Conservation (phyloP, 2,329 filamentous ascomycete species). For the Aspergillus brasiliensis region DNA sequence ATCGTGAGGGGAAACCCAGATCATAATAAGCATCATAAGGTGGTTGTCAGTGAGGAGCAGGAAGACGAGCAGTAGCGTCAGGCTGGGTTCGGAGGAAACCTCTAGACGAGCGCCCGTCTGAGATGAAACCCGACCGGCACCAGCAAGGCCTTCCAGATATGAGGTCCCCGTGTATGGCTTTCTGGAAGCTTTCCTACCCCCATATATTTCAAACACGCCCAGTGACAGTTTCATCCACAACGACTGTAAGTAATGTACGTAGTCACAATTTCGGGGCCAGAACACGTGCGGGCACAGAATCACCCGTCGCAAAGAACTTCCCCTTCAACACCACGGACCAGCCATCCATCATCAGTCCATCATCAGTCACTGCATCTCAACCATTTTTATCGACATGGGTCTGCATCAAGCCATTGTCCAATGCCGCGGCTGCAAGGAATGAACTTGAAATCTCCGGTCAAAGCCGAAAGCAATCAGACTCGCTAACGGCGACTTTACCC, state of each 20-base stretch:
- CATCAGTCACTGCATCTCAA: neutral
- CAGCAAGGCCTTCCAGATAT: neutral
- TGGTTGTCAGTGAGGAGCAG: neutral
- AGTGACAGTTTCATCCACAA: neutral
- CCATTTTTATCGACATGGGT: neutral
- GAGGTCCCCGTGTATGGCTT: neutral
- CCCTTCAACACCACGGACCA: neutral
- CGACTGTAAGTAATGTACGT: neutral
- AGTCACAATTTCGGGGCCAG: neutral
- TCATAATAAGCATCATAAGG: neutral
- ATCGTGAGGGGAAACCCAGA: neutral
- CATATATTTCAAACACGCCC: slow-evolving; percentile 5
- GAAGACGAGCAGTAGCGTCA: too few relatives aligned
- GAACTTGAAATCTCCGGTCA: neutral
- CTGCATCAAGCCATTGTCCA: neutral
- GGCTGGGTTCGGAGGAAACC: neutral
- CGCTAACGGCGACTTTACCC: slow-evolving; percentile 22
- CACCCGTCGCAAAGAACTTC: neutral
- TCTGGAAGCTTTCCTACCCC: slow-evolving; percentile 3
- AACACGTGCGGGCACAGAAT: neutral
- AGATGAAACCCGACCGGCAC: neutral
- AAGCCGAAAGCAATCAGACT: slow-evolving; percentile 2
- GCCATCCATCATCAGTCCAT: neutral
- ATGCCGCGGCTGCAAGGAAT: neutral
- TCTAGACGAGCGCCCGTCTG: neutral